Percentiles rank a stretch among this genome's conserved stretches.
These are phyloP conservation scores for Xerocomus alliaceus DNA, from an alignment of 1,284 basidiomycete species.

Conservation along the genomic window DNA sequence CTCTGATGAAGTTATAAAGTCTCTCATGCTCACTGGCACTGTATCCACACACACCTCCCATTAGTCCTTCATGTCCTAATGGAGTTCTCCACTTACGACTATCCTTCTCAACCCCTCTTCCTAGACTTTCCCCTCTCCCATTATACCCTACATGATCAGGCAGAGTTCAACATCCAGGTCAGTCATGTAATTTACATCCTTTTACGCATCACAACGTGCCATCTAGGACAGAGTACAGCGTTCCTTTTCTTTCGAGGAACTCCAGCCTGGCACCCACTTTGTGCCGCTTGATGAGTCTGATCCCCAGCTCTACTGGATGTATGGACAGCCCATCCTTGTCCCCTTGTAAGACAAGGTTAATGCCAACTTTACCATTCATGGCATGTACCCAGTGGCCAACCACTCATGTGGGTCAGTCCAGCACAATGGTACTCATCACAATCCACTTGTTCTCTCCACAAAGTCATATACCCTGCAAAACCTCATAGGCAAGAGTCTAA, in stretches of 20 bases:
- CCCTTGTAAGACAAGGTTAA: slow-evolving; percentile 28
- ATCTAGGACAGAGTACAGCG: slow-evolving; percentile 39
- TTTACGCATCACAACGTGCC: slow-evolving; percentile 1
- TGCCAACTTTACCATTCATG: slow-evolving; percentile 24
- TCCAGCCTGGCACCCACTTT: slow-evolving; percentile 43
- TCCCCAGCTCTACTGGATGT: slow-evolving; percentile 41
- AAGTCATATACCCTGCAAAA: slow-evolving; percentile 43
- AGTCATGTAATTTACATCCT: no score
- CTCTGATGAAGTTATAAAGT: no score
- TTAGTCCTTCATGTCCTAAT: no score
- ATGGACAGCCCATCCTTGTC: slow-evolving; percentile 43
- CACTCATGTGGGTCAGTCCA: neutral
- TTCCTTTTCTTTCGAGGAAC: slow-evolving; percentile 43
- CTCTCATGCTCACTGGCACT: no score
- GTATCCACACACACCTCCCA: no score
- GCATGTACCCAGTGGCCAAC: slow-evolving; percentile 8
- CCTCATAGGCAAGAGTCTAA: slow-evolving; percentile 28
- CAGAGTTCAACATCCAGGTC: no score
- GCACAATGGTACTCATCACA: slow-evolving; percentile 9
- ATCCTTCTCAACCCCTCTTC: neutral
- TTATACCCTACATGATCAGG: no score
- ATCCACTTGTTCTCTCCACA: slow-evolving; percentile 8
- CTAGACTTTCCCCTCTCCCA: no score
- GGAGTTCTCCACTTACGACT: no score
- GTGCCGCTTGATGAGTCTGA: slow-evolving; percentile 39